Percentiles rank a stretch among this genome's conserved stretches.
phyloP scores from a whole-genome alignment of 306 rosid genomes.

The Medicago lupulina region DNA sequence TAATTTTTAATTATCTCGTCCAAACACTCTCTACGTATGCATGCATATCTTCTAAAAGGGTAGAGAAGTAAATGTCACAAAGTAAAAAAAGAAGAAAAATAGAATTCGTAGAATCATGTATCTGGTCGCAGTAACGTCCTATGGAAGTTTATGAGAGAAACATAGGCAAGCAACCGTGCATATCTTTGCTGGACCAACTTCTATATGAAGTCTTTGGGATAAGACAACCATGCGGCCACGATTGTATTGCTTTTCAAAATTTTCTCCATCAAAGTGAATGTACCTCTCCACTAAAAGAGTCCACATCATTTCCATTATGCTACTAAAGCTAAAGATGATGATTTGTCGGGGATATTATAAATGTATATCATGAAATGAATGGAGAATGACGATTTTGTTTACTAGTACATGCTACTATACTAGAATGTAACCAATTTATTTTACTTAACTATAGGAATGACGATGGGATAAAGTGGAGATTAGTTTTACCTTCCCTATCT shows the following conservation, averaged over 20 bases:
- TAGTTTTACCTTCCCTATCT: too few relatives aligned
- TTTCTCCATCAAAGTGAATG: slow-evolving; percentile 2
- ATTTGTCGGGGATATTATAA: background rate
- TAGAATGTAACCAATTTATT: too few relatives aligned
- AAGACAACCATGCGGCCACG: background rate
- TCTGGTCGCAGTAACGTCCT: background rate
- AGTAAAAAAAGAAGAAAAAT: background rate
- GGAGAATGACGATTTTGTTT: background rate
- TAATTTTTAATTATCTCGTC: too few relatives aligned
- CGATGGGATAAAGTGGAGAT: too few relatives aligned
- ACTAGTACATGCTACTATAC: too few relatives aligned
- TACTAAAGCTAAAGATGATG: background rate
- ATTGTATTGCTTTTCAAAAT: background rate
- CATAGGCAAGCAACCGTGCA: slow-evolving; percentile 3
- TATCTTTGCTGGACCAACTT: slow-evolving; percentile 1
- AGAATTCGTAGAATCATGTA: background rate
- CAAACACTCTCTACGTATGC: background rate
- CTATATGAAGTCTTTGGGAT: background rate
- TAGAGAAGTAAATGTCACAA: background rate
- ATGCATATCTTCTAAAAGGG: background rate
- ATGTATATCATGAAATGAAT: background rate
- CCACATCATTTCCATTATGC: slow-evolving; percentile 4
- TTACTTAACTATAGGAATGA: too few relatives aligned
- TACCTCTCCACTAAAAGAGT: slow-evolving; percentile 6
- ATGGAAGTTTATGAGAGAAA: background rate